Conservation (phyloP, 306 rosid genomes). For the Cicer judaicum region DNA sequence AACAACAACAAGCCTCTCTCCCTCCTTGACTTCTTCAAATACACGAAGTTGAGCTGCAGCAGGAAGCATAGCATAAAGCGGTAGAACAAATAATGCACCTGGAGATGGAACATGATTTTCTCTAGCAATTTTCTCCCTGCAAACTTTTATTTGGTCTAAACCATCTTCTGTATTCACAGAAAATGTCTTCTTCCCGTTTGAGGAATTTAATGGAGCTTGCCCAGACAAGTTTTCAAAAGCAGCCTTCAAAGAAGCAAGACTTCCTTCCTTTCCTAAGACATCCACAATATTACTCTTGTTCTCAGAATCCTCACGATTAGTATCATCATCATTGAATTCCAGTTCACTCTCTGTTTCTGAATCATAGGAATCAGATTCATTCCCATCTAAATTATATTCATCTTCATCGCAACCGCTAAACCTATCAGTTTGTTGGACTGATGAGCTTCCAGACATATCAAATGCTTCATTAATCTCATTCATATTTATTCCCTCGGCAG, state of each 20-base stretch:
- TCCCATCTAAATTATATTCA: constrained; percentile 44
- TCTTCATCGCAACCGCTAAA: constrained; percentile 73
- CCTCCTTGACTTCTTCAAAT: constrained; percentile 76
- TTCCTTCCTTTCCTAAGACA: constrained; percentile 59
- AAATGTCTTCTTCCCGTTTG: constrained; percentile 44
- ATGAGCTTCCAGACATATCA: constrained; percentile 58
- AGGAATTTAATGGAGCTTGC: constrained; percentile 45
- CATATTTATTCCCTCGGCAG: constrained; percentile 58
- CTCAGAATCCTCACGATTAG: constrained; percentile 47
- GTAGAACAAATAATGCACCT: constrained; percentile 72
- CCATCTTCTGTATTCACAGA: constrained; percentile 45
- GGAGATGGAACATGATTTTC: constrained; percentile 47
- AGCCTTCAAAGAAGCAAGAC: constrained; percentile 69
- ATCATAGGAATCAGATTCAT: constrained; percentile 61
- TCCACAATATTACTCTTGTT: constrained; percentile 47
- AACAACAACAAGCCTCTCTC: constrained; percentile 82
- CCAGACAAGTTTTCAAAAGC: constrained; percentile 75
- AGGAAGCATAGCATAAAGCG: constrained; percentile 92
- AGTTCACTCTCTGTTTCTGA: constrained; percentile 79
- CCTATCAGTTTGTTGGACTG: constrained; percentile 59
- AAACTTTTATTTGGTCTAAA: constrained; percentile 48
- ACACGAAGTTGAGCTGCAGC: constrained; percentile 82
- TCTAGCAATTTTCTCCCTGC: constrained; percentile 40
- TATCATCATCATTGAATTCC: constrained; percentile 58
- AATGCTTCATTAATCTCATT: constrained; percentile 80